phyloP scores from a whole-genome alignment of 768 basidiomycete species.

The Leccinum aurantiacum region DNA sequence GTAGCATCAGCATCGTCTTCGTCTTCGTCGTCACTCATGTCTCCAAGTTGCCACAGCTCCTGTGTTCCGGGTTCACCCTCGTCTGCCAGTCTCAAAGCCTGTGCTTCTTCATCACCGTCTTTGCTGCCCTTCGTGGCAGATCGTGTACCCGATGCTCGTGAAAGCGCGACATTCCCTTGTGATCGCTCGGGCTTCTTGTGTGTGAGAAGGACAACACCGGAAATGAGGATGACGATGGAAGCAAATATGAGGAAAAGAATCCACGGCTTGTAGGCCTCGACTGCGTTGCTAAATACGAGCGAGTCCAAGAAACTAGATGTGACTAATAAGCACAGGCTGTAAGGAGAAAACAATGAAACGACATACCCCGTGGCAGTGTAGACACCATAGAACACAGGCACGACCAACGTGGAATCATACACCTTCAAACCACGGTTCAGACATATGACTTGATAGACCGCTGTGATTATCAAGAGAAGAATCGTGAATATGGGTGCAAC shows the following conservation, averaged over 20 bases:
- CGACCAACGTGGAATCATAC: constrained; percentile 88
- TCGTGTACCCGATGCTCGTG: constrained; percentile 25
- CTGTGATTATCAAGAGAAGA: constrained; percentile 60
- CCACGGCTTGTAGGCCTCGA: constrained; percentile 86
- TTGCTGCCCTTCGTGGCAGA: constrained; percentile 20
- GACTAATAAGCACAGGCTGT: constrained; percentile 10
- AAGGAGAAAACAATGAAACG: not conserved
- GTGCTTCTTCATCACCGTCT: constrained; percentile 29
- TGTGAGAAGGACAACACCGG: constrained; percentile 90
- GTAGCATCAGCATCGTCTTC: constrained; percentile 40
- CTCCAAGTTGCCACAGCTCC: constrained; percentile 71
- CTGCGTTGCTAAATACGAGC: constrained; percentile 79
- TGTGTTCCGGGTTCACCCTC: constrained; percentile 37
- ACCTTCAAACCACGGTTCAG: constrained; percentile 87
- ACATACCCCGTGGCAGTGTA: constrained; percentile 81
- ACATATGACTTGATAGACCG: constrained; percentile 88
- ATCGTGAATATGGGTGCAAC: constrained; percentile 77
- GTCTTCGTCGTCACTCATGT: constrained; percentile 68
- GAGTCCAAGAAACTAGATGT: constrained; percentile 57
- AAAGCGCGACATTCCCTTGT: constrained; percentile 29
- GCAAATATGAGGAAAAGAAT: constrained; percentile 83
- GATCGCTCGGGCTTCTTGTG: constrained; percentile 80
- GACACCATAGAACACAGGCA: constrained; percentile 92
- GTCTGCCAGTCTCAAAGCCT: constrained; percentile 34
- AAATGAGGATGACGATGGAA: constrained; percentile 84